A percentile compares a stretch with the other conserved stretches of the same genome.
These are phyloP conservation scores for Aeschynomene evenia DNA, from an alignment of 306 rosid species.

Conservation along the genomic window DNA sequence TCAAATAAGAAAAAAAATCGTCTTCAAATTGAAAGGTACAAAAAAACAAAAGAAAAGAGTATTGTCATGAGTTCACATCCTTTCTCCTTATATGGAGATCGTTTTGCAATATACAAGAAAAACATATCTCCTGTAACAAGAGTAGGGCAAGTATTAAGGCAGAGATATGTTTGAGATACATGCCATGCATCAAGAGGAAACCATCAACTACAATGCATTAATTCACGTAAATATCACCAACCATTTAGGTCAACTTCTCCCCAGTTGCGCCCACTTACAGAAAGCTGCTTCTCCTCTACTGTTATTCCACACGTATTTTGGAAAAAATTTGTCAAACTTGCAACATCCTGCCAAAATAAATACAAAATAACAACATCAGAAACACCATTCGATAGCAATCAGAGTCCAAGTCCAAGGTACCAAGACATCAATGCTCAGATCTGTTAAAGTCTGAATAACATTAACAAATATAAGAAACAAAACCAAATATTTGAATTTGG, in stretches of 20 bases:
- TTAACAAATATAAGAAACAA: not conserved
- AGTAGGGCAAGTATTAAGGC: constrained; percentile 12
- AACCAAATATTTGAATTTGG: constrained; percentile 5
- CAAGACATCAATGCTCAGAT: not conserved
- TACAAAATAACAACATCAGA: constrained; percentile 5
- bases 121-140: constrained; percentile 13
- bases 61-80: not conserved
- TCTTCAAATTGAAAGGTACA: not conserved
- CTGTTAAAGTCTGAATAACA: not conserved
- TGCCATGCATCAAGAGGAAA: not conserved
- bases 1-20: not conserved
- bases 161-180: not conserved
- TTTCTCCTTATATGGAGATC: not conserved
- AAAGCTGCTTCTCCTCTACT: constrained; percentile 86
- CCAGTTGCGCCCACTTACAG: constrained; percentile 97
- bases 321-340: constrained; percentile 72
- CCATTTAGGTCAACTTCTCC: constrained; percentile 97
- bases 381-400: constrained; percentile 3
- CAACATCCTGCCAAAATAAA: constrained; percentile 62
- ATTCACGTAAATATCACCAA: constrained; percentile 37
- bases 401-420: not conserved
- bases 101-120: not conserved
- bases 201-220: not conserved
- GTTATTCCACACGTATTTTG: constrained; percentile 70
- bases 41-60: not conserved